These are phyloP conservation scores for Naganishia vishniacii DNA, from an alignment of 768 basidiomycete species.

Conservation along the genomic window DNA sequence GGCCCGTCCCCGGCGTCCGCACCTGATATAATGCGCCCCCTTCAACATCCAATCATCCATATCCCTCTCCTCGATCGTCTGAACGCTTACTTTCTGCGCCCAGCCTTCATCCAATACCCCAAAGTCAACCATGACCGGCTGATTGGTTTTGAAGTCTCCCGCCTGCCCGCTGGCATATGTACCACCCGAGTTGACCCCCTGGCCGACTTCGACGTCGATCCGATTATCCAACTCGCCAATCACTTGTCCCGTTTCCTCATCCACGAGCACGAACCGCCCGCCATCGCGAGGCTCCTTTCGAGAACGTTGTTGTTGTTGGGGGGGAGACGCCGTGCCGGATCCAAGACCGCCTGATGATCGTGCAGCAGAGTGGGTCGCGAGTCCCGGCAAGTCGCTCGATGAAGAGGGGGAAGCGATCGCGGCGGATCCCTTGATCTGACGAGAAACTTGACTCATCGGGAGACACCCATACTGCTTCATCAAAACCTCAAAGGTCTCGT, in stretches of 20 bases:
- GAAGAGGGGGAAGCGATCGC: slow-evolving; percentile 15
- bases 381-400: neutral
- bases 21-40: slow-evolving; percentile 54
- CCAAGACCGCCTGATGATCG: neutral
- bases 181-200: slow-evolving; percentile 51
- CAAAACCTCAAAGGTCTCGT: slow-evolving; percentile 58
- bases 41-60: slow-evolving; percentile 61
- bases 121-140: slow-evolving; percentile 69
- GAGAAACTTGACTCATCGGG: slow-evolving; percentile 13
- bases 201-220: slow-evolving; percentile 60
- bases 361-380: neutral
- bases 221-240: slow-evolving; percentile 63
- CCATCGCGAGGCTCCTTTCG: slow-evolving; percentile 34
- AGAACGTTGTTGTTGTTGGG: slow-evolving; percentile 28
- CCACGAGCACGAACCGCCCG: slow-evolving; percentile 65
- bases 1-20: slow-evolving; percentile 35
- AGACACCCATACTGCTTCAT: slow-evolving; percentile 59
- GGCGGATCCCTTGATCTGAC: slow-evolving; percentile 8
- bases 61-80: slow-evolving; percentile 62
- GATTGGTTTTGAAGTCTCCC: slow-evolving; percentile 40
- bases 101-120: slow-evolving; percentile 52
- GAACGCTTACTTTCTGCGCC: slow-evolving; percentile 54
- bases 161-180: slow-evolving; percentile 1
- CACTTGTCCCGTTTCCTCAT: slow-evolving; percentile 66
- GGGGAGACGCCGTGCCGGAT: slow-evolving; percentile 9